Percentiles rank a stretch among this genome's conserved stretches.
phyloP scores from a whole-genome alignment of 129 eudicot genomes.

The Mikania micrantha region DNA sequence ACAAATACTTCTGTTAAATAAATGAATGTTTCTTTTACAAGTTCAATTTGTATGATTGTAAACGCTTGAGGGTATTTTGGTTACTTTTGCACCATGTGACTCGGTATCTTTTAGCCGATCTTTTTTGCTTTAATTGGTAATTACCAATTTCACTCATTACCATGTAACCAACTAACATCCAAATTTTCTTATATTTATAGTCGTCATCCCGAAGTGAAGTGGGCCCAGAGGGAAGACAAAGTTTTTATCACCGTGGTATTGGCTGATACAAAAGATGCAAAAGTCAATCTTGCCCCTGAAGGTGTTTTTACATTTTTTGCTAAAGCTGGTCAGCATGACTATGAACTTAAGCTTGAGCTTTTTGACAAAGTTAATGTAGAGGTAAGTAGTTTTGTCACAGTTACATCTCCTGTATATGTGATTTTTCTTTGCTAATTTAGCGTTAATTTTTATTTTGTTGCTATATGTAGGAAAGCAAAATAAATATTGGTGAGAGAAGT shows the following conservation, averaged over 20 bases:
- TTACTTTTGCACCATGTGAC: neutral
- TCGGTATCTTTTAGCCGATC: neutral
- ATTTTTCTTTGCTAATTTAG: too few relatives aligned
- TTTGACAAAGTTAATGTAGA: constrained; percentile 79
- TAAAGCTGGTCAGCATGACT: constrained; percentile 49
- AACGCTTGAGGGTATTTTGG: neutral
- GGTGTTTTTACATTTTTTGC: constrained; percentile 77
- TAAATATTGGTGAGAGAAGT: constrained; percentile 52
- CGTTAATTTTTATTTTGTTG: neutral
- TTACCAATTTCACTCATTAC: neutral
- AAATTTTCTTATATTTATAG: constrained; percentile 27
- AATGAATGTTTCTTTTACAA: neutral
- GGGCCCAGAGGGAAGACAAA: constrained; percentile 92
- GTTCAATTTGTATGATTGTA: neutral
- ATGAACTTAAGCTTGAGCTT: constrained; percentile 72
- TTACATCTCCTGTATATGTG: neutral
- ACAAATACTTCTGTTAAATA: neutral
- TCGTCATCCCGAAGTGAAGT: constrained; percentile 88
- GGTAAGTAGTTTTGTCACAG: constrained; percentile 25
- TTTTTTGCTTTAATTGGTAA: neutral
- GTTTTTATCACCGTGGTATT: constrained; percentile 65
- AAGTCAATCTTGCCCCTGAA: constrained; percentile 79
- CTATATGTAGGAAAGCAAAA: constrained; percentile 70
- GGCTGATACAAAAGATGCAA: constrained; percentile 74
- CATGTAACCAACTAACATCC: neutral